A percentile compares a stretch with the other conserved stretches of the same genome.
Conservation (phyloP, 2,329 filamentous ascomycete species). For the Penicillium sp. region DNA sequence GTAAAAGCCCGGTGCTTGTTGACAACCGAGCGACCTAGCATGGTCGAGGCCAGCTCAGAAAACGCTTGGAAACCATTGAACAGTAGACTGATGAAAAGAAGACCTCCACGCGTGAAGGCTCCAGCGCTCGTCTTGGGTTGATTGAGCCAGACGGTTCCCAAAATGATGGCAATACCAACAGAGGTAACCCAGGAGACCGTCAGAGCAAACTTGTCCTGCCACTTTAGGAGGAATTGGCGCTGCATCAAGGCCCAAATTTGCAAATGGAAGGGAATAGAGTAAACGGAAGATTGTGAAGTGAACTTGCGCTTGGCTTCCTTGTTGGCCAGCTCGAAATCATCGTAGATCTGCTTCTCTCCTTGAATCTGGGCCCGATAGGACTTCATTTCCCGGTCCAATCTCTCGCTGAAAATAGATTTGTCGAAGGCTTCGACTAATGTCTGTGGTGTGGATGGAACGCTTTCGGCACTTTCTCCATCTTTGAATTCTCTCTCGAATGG, state of each 20-base stretch:
- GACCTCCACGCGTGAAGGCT: conserved; percentile 78
- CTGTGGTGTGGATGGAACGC: conserved; percentile 69
- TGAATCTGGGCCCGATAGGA: conserved; percentile 66
- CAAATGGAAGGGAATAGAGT: conserved; percentile 78
- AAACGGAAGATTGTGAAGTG: conserved; percentile 72
- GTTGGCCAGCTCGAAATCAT: conserved; percentile 76
- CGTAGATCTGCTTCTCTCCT: conserved; percentile 66
- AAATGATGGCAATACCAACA: conserved; percentile 73
- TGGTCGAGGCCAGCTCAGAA: conserved; percentile 71
- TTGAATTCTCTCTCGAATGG: conserved; percentile 80
- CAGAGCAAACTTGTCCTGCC: conserved; percentile 80
- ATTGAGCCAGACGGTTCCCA: conserved; percentile 77
- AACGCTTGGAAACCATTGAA: conserved; percentile 91
- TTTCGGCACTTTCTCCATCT: conserved; percentile 62
- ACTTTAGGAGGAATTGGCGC: conserved; percentile 80
- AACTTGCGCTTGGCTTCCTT: conserved; percentile 75
- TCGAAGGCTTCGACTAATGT: conserved; percentile 70
- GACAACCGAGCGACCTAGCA: conserved; percentile 74
- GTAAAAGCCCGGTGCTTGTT: conserved; percentile 84
- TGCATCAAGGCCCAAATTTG: conserved; percentile 84
- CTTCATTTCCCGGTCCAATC: conserved; percentile 66
- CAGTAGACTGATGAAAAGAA: conserved; percentile 75
- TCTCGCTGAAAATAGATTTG: conserved; percentile 60
- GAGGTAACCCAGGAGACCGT: conserved; percentile 70
- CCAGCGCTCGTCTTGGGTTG: conserved; percentile 64